A percentile compares a stretch with the other conserved stretches of the same genome.
phyloP scores from a whole-genome alignment of 2,329 filamentous ascomycete genomes.

The Aspergillus sclerotialis region DNA sequence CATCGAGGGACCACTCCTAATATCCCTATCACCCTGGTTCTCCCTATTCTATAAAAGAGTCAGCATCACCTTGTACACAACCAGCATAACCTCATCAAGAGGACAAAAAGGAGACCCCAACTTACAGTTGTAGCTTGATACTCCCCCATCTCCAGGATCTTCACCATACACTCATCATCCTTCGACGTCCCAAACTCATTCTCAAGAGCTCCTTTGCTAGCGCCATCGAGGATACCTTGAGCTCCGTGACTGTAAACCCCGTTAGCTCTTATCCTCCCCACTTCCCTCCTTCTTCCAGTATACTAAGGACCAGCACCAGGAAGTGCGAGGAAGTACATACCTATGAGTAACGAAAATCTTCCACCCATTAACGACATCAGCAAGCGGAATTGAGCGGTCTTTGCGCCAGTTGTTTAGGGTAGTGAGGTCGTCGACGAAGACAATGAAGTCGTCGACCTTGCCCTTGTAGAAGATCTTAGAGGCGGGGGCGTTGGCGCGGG shows the following conservation, averaged over 20 bases:
- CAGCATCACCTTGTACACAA: neutral
- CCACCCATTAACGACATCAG: slow-evolving; percentile 79
- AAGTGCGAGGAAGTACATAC: slow-evolving; percentile 50
- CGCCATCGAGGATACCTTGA: slow-evolving; percentile 70
- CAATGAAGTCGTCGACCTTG: slow-evolving; percentile 59
- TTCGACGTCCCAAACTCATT: slow-evolving; percentile 78
- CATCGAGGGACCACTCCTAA: slow-evolving; percentile 14
- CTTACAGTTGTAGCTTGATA: slow-evolving; percentile 56
- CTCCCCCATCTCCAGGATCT: slow-evolving; percentile 71
- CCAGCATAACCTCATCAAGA: too few species aligned
- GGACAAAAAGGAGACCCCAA: too few species aligned
- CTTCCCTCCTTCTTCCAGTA: too few species aligned
- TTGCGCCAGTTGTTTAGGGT: slow-evolving; percentile 72
- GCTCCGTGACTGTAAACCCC: slow-evolving; percentile 62
- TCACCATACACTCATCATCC: slow-evolving; percentile 72
- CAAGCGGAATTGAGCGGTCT: slow-evolving; percentile 71
- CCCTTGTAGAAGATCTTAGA: slow-evolving; percentile 85
- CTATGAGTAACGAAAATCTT: slow-evolving; percentile 86
- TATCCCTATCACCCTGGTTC: slow-evolving; percentile 24
- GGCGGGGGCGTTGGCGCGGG: slow-evolving; percentile 62
- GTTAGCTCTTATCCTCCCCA: neutral
- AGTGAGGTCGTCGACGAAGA: slow-evolving; percentile 45
- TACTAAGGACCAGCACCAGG: neutral
- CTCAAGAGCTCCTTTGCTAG: slow-evolving; percentile 67
- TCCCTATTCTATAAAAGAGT: slow-evolving; percentile 20